Conservation (phyloP, 305 asterid species). For the Solanum hybrid region DNA sequence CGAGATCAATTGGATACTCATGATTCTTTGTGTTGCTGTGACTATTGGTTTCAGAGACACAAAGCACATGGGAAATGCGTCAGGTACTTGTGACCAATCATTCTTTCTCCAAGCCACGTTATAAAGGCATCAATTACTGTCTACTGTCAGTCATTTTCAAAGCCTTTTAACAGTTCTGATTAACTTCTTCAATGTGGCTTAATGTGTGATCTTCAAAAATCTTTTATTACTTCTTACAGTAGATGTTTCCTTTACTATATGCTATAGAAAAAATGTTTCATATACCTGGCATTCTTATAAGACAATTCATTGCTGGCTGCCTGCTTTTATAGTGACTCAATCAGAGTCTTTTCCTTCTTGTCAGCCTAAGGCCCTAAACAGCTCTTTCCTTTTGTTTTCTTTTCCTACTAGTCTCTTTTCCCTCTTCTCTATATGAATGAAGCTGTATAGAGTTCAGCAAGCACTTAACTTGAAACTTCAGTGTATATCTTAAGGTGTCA, state of each 20-base stretch:
- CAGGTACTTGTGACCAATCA: slow-evolving; percentile 33
- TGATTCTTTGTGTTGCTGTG: slow-evolving; percentile 93
- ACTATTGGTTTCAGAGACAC: slow-evolving; percentile 89
- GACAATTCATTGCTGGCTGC: neutral
- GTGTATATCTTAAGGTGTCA: neutral
- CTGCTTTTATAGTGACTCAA: neutral
- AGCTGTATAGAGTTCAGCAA: neutral
- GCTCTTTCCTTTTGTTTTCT: neutral
- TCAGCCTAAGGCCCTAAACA: neutral
- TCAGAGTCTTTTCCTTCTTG: neutral
- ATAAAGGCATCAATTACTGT: neutral
- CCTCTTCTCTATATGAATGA: neutral
- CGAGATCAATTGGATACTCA: slow-evolving; percentile 92
- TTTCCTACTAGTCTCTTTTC: neutral
- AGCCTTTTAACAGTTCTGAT: neutral
- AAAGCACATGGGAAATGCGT: slow-evolving; percentile 93
- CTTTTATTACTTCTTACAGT: neutral
- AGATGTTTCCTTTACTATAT: neutral
- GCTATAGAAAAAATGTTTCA: neutral
- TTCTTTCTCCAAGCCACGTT: neutral
- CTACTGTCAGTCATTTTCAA: neutral
- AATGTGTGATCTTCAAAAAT: neutral
- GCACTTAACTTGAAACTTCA: neutral
- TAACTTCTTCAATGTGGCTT: neutral
- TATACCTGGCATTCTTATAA: neutral